Percentiles rank a stretch among this genome's conserved stretches.
phyloP scores from a whole-genome alignment of 1,139 yeast genomes.

The Yamadazyma blattariae region DNA sequence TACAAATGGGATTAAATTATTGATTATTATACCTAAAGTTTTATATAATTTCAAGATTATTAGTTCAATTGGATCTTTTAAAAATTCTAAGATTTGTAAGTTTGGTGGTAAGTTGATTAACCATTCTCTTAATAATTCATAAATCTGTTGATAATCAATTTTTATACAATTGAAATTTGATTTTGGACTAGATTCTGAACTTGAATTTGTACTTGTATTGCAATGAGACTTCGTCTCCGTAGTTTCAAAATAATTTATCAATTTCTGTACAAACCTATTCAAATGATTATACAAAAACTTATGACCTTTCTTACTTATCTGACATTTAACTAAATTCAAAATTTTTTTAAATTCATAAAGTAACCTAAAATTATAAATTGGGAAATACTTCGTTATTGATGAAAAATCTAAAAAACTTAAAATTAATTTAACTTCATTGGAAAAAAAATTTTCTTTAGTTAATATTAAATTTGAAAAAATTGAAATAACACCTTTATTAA shows the following conservation, averaged over 20 bases:
- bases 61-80: slow-evolving; percentile 17
- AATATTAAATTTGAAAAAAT: slow-evolving; percentile 20
- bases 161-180: slow-evolving; percentile 7
- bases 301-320: not conserved
- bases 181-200: too few species aligned
- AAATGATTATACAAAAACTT: slow-evolving; percentile 8
- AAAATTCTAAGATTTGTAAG: slow-evolving; percentile 13
- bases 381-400: slow-evolving; percentile 21
- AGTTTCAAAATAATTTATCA: slow-evolving; percentile 4
- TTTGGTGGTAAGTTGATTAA: slow-evolving; percentile 23
- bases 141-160: slow-evolving; percentile 10
- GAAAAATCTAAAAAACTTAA: slow-evolving; percentile 21
- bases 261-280: slow-evolving; percentile 2
- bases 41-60: slow-evolving; percentile 18
- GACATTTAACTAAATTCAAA: slow-evolving; percentile 10
- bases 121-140: slow-evolving; percentile 24
- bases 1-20: slow-evolving; percentile 24
- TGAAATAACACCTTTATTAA: slow-evolving; percentile 24
- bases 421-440: slow-evolving; percentile 16
- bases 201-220: too few species aligned
- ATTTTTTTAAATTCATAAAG: slow-evolving; percentile 19
- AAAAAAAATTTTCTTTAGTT: slow-evolving; percentile 1
- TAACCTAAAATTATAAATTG: slow-evolving; percentile 19
- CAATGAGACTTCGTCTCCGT: too few species aligned
- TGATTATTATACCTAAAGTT: slow-evolving; percentile 19